Evolutionary conservation across 2,329 filamentous ascomycete genomes (phyloP).

Genomic region (Ceratocystis alfenasii): DNA sequence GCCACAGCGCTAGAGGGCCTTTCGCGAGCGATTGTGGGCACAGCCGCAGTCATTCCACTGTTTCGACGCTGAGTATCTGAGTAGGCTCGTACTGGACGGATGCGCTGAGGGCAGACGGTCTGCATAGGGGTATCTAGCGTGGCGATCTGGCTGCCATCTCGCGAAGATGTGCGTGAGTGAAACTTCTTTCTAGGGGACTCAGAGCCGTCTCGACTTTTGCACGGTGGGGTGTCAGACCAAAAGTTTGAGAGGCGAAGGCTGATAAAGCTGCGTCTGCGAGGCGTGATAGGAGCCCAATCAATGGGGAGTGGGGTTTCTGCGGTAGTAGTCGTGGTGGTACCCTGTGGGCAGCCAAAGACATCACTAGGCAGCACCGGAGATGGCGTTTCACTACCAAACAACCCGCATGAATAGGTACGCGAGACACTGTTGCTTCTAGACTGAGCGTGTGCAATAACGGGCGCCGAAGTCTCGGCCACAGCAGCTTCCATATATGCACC

Average conservation of each 20-base stretch:
- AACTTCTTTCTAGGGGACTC: constrained; percentile 19
- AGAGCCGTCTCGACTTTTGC: constrained; percentile 22
- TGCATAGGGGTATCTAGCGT: background rate
- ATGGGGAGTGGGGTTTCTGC: background rate
- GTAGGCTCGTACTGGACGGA: constrained; percentile 21
- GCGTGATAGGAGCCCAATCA: constrained; percentile 22
- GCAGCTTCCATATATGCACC: background rate
- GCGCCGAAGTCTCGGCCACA: background rate
- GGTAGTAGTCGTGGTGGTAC: background rate
- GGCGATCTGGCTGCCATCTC: background rate
- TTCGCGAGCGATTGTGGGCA: background rate
- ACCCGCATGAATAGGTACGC: constrained; percentile 13
- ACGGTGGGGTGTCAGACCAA: constrained; percentile 16
- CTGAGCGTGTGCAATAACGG: constrained; percentile 1
- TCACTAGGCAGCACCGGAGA: background rate
- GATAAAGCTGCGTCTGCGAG: constrained; percentile 31
- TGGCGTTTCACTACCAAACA: background rate
- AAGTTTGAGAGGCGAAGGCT: constrained; percentile 21
- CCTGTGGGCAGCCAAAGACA: background rate
- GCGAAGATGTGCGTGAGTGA: constrained; percentile 17
- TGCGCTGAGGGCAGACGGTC: background rate
- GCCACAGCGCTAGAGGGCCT: background rate
- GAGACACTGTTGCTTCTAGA: background rate
- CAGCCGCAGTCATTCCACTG: background rate
- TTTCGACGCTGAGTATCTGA: constrained; percentile 23